These are phyloP conservation scores for Arthroderma sp. DNA, from an alignment of 2,329 filamentous ascomycete genomes.

Conservation along the genomic window DNA sequence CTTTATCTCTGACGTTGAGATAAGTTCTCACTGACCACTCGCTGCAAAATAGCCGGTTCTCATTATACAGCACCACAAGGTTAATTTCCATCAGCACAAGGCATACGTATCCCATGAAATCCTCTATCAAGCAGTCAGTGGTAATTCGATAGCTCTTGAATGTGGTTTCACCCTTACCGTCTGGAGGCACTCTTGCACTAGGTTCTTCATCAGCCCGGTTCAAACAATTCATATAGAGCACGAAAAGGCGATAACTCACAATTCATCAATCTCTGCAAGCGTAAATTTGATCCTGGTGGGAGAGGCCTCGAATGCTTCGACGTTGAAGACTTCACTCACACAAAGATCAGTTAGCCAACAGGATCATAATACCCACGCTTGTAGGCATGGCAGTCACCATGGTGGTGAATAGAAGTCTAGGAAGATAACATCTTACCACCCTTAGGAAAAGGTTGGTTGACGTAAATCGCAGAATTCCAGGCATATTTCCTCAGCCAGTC, in stretches of 20 bases:
- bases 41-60: constrained; percentile 8
- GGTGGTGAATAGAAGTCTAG: background rate
- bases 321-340: constrained; percentile 7
- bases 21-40: constrained; percentile 6
- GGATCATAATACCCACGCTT: background rate
- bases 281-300: constrained; percentile 9
- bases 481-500: constrained; percentile 33
- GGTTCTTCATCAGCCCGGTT: background rate
- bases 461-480: constrained; percentile 27
- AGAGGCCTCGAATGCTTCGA: constrained; percentile 6
- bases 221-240: background rate
- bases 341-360: background rate
- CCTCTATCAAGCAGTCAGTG: background rate
- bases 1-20: background rate
- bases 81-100: constrained; percentile 10
- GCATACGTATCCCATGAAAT: constrained; percentile 10
- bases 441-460: constrained; percentile 34
- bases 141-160: background rate
- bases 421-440: constrained; percentile 13
- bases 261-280: constrained; percentile 10
- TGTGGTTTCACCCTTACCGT: background rate
- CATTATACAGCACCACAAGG: constrained; percentile 6
- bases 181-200: background rate
- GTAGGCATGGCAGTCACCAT: background rate
- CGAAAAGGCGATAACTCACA: constrained; percentile 2